Evolutionary conservation across 2,329 filamentous ascomycete genomes (phyloP), one percentile per base, ranked within the genome.

Genomic region (Bisporella sp.): DNA sequence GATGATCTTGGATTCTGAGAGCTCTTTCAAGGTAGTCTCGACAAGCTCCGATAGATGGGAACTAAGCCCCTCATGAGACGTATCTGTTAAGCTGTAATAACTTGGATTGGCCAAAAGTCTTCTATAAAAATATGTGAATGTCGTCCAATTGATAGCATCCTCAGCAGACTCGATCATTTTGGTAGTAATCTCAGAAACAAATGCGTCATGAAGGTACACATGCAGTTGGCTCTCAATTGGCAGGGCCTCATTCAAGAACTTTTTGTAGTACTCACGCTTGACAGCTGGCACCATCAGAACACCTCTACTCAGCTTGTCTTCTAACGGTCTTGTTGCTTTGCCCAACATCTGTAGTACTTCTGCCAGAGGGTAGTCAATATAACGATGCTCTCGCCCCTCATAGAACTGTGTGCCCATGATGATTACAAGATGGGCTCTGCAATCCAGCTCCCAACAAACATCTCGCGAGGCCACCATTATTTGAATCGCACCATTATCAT

Each of bases 341-440:
- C 93, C 93, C 61, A 97, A 96, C 92, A 99, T 99, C 64, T 99
- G 93, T 49, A 99, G 73, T 12, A 99, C 82, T 65, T 99, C 93
- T 62, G 87, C 92, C 57, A 97, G 81, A 4, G 90, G 87, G 63
- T 99, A 99, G 69, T 99, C 93, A 48, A 97, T 84, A 67, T 99
- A 99, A 54, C 95, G 85, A 68, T 99, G 95, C 69, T 99, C 92
- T 46, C 90, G 85, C 5, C 93, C 93, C 63, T 99, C 93, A 58
- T 92, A 99, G 70, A 91, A 96, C 64, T 99, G 93, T 1, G 95
- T 99, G 12, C 91, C 91, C 91, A 99, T 97, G 32, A 99, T 84
- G 45, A 99, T 80, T 11, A 97, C 91, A 11, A 99, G 75, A 65
- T 97, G 91, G 4, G 92, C 91, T 1, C 81, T 89, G 64, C 83